A percentile compares a stretch with the other conserved stretches of the same genome.
These are phyloP conservation scores for Camelina neglecta DNA, from an alignment of 345 rosid species.

Conservation along the genomic window DNA sequence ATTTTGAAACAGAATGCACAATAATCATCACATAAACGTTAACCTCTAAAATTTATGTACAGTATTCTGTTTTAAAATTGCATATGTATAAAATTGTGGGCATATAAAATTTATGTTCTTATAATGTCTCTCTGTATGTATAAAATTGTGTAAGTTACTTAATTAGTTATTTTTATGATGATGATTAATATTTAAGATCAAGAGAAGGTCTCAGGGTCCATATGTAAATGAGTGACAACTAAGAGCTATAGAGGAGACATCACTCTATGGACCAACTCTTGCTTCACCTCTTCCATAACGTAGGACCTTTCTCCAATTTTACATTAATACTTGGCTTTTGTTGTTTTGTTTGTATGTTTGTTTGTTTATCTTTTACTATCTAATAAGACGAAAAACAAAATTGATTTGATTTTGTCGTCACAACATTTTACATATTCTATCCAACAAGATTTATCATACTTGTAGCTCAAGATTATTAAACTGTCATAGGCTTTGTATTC, in stretches of 20 bases:
- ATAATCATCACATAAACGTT: neutral
- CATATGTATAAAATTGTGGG: neutral
- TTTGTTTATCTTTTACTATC: slow-evolving; percentile 5
- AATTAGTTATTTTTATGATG: neutral
- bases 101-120: no score
- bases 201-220: slow-evolving; percentile 10
- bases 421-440: neutral
- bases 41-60: neutral
- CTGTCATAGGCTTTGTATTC: no score
- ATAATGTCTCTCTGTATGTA: no score
- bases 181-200: slow-evolving; percentile 6
- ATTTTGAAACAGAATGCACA: neutral
- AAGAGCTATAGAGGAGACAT: slow-evolving; percentile 34
- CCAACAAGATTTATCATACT: neutral
- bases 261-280: slow-evolving; percentile 34
- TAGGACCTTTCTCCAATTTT: slow-evolving; percentile 38
- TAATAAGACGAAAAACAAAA: slow-evolving; percentile 4
- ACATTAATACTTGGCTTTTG: slow-evolving; percentile 22
- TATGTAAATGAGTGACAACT: slow-evolving; percentile 34
- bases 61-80: neutral
- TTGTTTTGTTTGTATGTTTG: no score
- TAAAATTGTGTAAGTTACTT: no score
- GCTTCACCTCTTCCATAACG: slow-evolving; percentile 38
- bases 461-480: neutral
- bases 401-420: neutral